A percentile compares a stretch with the other conserved stretches of the same genome.
phyloP scores from a whole-genome alignment of 148 eudicot genomes.

The Talinum fruticosum region DNA sequence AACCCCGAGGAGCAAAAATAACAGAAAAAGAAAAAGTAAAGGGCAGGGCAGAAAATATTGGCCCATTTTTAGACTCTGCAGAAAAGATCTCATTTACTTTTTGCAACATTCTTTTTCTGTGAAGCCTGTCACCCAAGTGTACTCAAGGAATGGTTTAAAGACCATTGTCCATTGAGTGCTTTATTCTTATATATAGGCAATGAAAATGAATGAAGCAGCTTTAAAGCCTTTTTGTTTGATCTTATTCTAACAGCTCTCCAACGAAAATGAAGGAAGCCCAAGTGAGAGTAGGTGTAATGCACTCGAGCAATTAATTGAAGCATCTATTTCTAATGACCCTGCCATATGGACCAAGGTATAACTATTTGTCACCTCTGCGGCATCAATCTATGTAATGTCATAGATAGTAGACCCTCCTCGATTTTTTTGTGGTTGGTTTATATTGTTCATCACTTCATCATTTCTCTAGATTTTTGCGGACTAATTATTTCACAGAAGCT shows the following conservation, averaged over 20 bases:
- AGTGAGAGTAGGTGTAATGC: constrained; percentile 55
- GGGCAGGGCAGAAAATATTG: background rate
- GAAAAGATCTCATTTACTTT: background rate
- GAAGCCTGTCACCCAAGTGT: background rate
- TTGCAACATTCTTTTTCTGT: background rate
- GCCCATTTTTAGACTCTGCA: background rate
- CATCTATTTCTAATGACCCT: constrained; percentile 68
- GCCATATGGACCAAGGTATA: constrained; percentile 86
- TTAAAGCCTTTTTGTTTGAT: constrained; percentile 18
- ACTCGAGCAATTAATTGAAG: constrained; percentile 72
- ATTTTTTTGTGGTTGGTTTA: background rate
- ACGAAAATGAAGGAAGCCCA: constrained; percentile 59
- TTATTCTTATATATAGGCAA: background rate
- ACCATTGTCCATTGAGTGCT: too few relatives aligned
- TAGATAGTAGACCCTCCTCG: background rate
- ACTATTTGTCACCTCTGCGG: background rate
- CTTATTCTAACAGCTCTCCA: constrained; percentile 50
- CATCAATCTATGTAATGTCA: background rate
- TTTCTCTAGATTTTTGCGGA: background rate
- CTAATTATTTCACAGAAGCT: background rate
- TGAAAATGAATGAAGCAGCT: background rate
- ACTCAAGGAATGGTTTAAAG: background rate
- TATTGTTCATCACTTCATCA: background rate
- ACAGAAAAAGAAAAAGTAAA: background rate
- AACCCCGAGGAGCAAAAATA: background rate